A percentile compares a stretch with the other conserved stretches of the same genome.
phyloP scores from a whole-genome alignment of 495 filamentous ascomycete genomes.

The Lentithecium fluviatile region DNA sequence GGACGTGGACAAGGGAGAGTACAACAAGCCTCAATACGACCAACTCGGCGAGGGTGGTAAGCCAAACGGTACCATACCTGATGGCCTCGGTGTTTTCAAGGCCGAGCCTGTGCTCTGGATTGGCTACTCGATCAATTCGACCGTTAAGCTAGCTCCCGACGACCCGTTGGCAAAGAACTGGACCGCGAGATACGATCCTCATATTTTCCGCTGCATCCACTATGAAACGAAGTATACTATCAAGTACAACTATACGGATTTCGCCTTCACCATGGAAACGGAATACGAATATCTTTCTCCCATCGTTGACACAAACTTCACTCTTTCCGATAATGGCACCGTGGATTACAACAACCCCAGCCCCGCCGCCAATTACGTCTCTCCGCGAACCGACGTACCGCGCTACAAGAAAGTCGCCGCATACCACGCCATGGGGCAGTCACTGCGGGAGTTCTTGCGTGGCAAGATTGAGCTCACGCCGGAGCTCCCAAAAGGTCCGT shows the following conservation, averaged over 20 bases:
- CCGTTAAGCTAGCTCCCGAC: conserved; percentile 8
- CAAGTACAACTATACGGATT: conserved; percentile 21
- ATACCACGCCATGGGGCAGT: conserved; percentile 39
- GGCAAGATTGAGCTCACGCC: conserved; percentile 36
- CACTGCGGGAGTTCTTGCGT: conserved; percentile 33
- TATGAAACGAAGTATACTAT: conserved; percentile 39
- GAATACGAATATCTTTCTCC: conserved; percentile 17
- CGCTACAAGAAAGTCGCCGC: conserved; percentile 38
- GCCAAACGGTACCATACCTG: neutral
- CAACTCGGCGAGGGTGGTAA: conserved; percentile 3
- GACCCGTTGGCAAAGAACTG: conserved; percentile 26
- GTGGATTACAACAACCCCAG: conserved; percentile 6
- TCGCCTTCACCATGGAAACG: conserved; percentile 9
- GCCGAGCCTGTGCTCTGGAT: conserved; percentile 43
- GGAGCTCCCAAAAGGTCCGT: conserved; percentile 15
- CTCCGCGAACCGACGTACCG: conserved; percentile 8
- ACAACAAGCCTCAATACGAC: conserved; percentile 13
- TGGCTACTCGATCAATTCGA: conserved; percentile 39
- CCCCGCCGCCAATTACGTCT: conserved; percentile 7
- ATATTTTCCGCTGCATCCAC: conserved; percentile 39
- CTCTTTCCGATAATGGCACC: conserved; percentile 1
- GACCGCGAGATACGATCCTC: conserved; percentile 31
- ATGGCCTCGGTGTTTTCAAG: conserved; percentile 38
- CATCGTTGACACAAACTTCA: conserved; percentile 25
- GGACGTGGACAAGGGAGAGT: conserved; percentile 34